phyloP scores from a whole-genome alignment of 1,139 yeast genomes.

The Groenewaldozyma sp. region DNA sequence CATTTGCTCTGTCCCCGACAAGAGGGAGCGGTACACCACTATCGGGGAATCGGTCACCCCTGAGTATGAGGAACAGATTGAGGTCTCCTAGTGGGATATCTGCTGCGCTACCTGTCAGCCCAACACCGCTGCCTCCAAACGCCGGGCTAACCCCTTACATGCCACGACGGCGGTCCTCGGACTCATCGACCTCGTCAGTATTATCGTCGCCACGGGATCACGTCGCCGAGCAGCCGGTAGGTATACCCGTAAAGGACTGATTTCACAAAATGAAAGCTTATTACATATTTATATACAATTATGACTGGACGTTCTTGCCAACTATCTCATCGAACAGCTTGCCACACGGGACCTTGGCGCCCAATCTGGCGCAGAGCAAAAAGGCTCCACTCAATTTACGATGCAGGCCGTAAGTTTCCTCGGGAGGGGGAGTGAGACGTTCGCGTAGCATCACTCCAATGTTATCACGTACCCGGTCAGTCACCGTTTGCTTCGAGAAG shows the following conservation, averaged over 20 bases:
- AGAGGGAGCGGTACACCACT: constrained; percentile 2
- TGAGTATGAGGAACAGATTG: not conserved
- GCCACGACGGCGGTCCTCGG: too few relatives aligned
- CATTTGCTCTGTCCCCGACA: constrained; percentile 19
- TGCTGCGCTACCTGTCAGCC: not conserved
- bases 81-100: not conserved
- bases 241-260: too few relatives aligned
- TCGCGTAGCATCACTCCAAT: constrained; percentile 85
- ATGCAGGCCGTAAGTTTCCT: constrained; percentile 91
- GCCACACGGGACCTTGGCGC: constrained; percentile 77
- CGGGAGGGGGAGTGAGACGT: constrained; percentile 95
- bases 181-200: too few relatives aligned
- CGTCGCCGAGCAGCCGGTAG: too few relatives aligned
- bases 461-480: constrained; percentile 82
- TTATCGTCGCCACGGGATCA: too few relatives aligned
- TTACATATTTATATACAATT: too few relatives aligned
- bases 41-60: not conserved
- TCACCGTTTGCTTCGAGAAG: constrained; percentile 78
- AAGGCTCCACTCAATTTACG: constrained; percentile 93
- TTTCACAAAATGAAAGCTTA: too few relatives aligned
- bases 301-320: constrained; percentile 33
- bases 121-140: not conserved
- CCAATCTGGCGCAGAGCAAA: constrained; percentile 74
- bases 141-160: not conserved
- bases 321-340: constrained; percentile 66